Evolutionary conservation across 805 yeast species (phyloP), one percentile per base, ranked within the genome.

Genomic region (Starmerella potacharoeniae): DNA sequence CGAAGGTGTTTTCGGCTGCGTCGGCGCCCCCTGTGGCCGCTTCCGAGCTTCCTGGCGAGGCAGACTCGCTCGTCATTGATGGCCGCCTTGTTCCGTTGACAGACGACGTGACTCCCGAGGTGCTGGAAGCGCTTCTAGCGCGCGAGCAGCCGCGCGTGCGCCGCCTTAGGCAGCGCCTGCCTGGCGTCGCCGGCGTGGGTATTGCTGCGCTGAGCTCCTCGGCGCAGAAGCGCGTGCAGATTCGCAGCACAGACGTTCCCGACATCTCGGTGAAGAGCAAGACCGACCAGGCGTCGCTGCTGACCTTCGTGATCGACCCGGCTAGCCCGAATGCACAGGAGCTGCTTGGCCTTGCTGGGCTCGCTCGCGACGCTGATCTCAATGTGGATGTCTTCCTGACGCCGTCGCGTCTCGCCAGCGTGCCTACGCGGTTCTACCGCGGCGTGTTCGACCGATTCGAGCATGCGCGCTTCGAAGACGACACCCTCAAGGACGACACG

Each of bases 321-420:
- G 67, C 81, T 1, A 77, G 78, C 56, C 90, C 84, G 60, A 62
- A 71, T 14, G 77, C 95, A 0, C 97, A 87, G 63, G 78, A 77
- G 49, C 63, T 81, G 8, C 61, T 84, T 0, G 70, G 83, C 0
- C 65, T 84, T 16, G 58, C 70, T 17, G 57, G 61, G 22, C 49
- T 53, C 17, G 59, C 64, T 69, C 3, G 61, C 66, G 3, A 16
- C 63, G 36, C 64, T 5, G 60, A 61, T 72, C 9, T 59, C 17
- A 16, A 16, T 14, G 66, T 72, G n/a, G 60, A 58, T 83, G 8
- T 66, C 68, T 35, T 66, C 71, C 29, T 63, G 81, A 31, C 59
- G 2, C 58, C 60, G 2, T 13, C 56, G 0, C 43, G 36, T 7
- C 50, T 56, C 2, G 44, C 29, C 9, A 51, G 49, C n/a, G 37